Evolutionary conservation across 2,329 filamentous ascomycete species (phyloP), one percentile per base, ranked within the genome.

Genomic region (Didymella keratinophila): DNA sequence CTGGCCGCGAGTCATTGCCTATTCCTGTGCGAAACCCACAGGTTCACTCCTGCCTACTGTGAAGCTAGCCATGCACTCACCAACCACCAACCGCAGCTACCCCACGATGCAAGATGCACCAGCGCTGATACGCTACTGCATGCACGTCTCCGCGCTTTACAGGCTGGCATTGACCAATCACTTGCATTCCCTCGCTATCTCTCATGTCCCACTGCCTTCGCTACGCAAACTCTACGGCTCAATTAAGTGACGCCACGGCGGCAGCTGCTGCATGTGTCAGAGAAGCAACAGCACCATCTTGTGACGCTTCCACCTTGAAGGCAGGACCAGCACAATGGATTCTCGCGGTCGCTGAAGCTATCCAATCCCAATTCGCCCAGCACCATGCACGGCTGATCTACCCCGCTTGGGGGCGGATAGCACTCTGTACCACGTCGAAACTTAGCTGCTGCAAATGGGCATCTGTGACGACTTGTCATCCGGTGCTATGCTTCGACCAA

Each of bases 31-130:
- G 32, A 46, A 56, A 21, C 21, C 41, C 53, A 47, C 27, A 34
- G 18, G 28, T 39, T 52, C 28, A 52, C 12, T 23, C 11, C 11
- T 23, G 27, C 28, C 23, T 14, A n/a, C n/a, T n/a, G n/a, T 37
- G 48, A 28, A 57, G 56, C 56, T 53, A 58, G 37, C 32, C 49
- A 44, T 49, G 44, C 44, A 39, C 44, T 58, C 39, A 53, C 55
- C 55, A 53, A 58, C 49, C 55, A 58, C 44, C 49, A 49, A 18
- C 55, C 37, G 49, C 45, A 58, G 41, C 50, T 58, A 41, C 56
- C 56, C 56, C 50, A 58, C 56, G 56, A 54, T 54, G 45, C 46
- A 32, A 48, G 48, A 52, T 58, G 55, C 44, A 48, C 36, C 37
- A 58, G 44, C 30, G 39, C 37, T 44, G 20, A 32, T 20, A 25